A percentile compares a stretch with the other conserved stretches of the same genome.
These are phyloP conservation scores for Hymenoscyphus albidus DNA, from an alignment of 2,329 filamentous ascomycete genomes.

Conservation along the genomic window DNA sequence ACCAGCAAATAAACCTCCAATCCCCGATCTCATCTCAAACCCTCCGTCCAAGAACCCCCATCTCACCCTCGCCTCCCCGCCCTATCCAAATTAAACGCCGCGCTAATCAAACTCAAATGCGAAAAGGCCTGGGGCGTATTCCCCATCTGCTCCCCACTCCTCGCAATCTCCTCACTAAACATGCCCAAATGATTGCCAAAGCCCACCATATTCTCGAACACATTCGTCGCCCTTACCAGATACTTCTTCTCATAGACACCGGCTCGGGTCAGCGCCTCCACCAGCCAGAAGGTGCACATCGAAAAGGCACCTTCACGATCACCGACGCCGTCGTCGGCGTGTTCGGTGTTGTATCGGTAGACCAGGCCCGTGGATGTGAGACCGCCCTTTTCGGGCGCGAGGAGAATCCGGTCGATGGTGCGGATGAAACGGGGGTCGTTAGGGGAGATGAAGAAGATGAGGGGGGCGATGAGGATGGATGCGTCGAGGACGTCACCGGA, in stretches of 20 bases:
- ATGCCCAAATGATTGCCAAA: slow-evolving; percentile 75
- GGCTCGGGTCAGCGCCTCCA: slow-evolving; percentile 71
- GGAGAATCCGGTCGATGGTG: slow-evolving; percentile 68
- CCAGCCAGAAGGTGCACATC: slow-evolving; percentile 82
- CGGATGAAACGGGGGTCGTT: slow-evolving; percentile 72
- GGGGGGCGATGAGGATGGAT: slow-evolving; percentile 69
- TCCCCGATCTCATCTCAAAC: neutral
- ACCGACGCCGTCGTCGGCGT: slow-evolving; percentile 69
- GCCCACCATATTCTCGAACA: slow-evolving; percentile 74
- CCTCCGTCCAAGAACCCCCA: neutral
- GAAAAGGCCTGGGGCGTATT: slow-evolving; percentile 79
- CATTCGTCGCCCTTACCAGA: slow-evolving; percentile 56
- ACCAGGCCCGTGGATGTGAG: slow-evolving; percentile 72
- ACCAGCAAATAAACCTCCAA: neutral
- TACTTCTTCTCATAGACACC: slow-evolving; percentile 63
- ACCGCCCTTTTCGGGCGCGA: slow-evolving; percentile 69
- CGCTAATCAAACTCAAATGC: slow-evolving; percentile 70
- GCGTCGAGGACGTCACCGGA: slow-evolving; percentile 66
- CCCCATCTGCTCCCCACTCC: slow-evolving; percentile 71
- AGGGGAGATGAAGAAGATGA: slow-evolving; percentile 76
- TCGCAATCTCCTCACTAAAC: slow-evolving; percentile 75
- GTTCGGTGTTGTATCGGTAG: slow-evolving; percentile 67
- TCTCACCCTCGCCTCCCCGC: slow-evolving; percentile 31
- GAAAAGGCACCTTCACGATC: slow-evolving; percentile 72
- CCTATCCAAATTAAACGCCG: slow-evolving; percentile 70